Conservation (phyloP, 257 asterid genomes). For the Ehretia macrophylla region DNA sequence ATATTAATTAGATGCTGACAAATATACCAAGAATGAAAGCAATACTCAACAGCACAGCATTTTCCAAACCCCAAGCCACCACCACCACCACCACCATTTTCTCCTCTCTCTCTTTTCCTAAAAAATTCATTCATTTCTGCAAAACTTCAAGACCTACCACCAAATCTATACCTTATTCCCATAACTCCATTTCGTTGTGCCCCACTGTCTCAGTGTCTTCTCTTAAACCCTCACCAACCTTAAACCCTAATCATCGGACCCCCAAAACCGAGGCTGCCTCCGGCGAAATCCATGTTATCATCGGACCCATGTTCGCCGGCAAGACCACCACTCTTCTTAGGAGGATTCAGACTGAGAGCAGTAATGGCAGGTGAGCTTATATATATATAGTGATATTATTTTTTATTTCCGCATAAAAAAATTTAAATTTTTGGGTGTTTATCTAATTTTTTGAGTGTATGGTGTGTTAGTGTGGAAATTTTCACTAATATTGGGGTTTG, state of each 20-base stretch:
- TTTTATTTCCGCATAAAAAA: too few species aligned
- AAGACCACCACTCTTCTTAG: slow-evolving; percentile 87
- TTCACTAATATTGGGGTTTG: too few species aligned
- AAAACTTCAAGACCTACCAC: slow-evolving; percentile 12
- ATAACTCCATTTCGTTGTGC: too few species aligned
- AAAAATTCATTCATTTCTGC: slow-evolving; percentile 24
- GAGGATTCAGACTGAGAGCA: slow-evolving; percentile 72
- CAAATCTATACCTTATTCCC: too few species aligned
- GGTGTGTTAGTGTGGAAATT: too few species aligned
- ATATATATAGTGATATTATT: too few species aligned
- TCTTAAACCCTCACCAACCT: too few species aligned
- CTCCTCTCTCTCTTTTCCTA: slow-evolving; percentile 24
- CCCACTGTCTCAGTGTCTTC: slow-evolving; percentile 18
- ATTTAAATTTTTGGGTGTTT: neutral
- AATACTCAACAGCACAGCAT: too few species aligned
- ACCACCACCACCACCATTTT: slow-evolving; percentile 31
- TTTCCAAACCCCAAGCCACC: slow-evolving; percentile 36
- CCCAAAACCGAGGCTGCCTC: slow-evolving; percentile 37
- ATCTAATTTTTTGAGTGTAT: too few species aligned
- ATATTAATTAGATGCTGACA: too few species aligned
- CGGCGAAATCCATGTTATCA: slow-evolving; percentile 85
- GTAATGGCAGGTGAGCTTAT: slow-evolving; percentile 60
- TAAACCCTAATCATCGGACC: too few species aligned
- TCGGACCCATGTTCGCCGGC: slow-evolving; percentile 99
- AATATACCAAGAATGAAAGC: slow-evolving; percentile 66